phyloP scores from a whole-genome alignment of 2,329 filamentous ascomycete genomes.

The Calonectria honghensis region DNA sequence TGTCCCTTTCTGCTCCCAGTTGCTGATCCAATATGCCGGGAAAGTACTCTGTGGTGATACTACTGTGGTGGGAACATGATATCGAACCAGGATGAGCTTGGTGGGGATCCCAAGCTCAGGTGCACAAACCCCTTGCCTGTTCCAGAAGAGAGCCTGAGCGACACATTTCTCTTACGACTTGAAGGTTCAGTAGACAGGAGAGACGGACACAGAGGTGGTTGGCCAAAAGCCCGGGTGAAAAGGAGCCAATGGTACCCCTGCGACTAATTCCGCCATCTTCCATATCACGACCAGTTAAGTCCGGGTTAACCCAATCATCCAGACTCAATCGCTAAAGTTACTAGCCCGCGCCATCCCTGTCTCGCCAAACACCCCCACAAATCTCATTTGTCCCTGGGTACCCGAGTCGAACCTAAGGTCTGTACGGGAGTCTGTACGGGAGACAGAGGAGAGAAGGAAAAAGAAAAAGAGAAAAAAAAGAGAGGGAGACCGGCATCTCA shows the following conservation, averaged over 20 bases:
- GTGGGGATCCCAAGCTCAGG: slow-evolving; percentile 2
- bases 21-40: slow-evolving; percentile 27
- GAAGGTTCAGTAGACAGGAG: background rate
- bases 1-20: slow-evolving; percentile 23
- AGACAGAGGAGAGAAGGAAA: background rate
- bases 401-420: background rate
- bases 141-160: slow-evolving; percentile 16
- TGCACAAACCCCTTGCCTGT: slow-evolving; percentile 2
- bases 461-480: background rate
- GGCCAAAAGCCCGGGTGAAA: slow-evolving; percentile 17
- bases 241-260: slow-evolving; percentile 5
- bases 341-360: slow-evolving; percentile 23
- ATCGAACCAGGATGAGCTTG: background rate
- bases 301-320: slow-evolving; percentile 28
- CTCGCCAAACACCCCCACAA: slow-evolving; percentile 30
- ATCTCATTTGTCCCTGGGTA: slow-evolving; percentile 2
- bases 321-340: slow-evolving; percentile 16
- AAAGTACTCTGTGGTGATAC: background rate
- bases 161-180: slow-evolving; percentile 11
- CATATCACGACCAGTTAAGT: slow-evolving; percentile 11
- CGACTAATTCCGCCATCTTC: slow-evolving; percentile 16
- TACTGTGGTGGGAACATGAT: background rate
- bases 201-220: slow-evolving; percentile 10
- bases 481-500: background rate
- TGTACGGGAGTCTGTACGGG: background rate